These are phyloP conservation scores for Candida ipomoeae DNA, from an alignment of 805 yeast species.

Conservation along the genomic window DNA sequence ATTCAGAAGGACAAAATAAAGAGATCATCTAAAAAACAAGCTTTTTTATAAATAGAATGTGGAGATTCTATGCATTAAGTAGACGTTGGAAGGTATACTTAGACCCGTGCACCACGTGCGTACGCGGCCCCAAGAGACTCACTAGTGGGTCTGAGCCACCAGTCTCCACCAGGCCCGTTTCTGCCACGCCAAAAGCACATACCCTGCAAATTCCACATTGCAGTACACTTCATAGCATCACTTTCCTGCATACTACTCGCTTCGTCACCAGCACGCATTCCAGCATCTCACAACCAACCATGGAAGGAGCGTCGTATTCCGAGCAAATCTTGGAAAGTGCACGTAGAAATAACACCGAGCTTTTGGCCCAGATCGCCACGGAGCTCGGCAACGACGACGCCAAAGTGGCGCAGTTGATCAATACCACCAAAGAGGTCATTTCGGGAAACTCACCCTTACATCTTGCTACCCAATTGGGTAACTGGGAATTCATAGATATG, in stretches of 20 bases:
- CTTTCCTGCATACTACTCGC: no score
- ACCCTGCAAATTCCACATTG: neutral
- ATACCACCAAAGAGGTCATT: constrained; percentile 61
- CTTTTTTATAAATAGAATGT: no score
- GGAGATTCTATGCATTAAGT: no score
- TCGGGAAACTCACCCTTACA: constrained; percentile 80
- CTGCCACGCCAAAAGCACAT: neutral
- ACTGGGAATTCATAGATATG: constrained; percentile 79
- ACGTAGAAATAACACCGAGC: constrained; percentile 80
- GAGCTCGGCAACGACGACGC: constrained; percentile 38
- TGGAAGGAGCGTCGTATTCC: constrained; percentile 63
- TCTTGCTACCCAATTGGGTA: constrained; percentile 75
- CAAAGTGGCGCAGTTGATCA: constrained; percentile 50
- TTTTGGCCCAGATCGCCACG: constrained; percentile 54
- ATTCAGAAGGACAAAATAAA: no score
- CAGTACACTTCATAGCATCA: no score
- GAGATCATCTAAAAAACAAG: no score
- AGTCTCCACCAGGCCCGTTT: neutral
- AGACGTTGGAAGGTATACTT: neutral
- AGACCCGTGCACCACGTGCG: constrained; percentile 3
- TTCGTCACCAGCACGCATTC: neutral
- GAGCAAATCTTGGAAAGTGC: constrained; percentile 83
- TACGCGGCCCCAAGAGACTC: neutral
- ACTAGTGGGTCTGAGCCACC: no score
- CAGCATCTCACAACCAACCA: neutral